These are phyloP conservation scores for Echites panduratus DNA, from an alignment of 257 asterid species.

Conservation along the genomic window DNA sequence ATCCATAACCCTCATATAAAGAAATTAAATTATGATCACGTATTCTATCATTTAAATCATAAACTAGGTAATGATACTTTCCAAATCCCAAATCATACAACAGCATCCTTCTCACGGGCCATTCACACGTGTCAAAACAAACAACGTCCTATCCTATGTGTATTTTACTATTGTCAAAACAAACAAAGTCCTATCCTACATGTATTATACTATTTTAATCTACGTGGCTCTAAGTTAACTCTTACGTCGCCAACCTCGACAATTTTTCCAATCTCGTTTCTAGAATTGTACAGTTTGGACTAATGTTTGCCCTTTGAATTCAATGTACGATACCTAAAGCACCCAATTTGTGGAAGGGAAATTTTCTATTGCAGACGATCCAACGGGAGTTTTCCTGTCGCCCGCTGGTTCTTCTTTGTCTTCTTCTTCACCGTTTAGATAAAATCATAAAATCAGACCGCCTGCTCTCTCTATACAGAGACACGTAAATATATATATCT, in stretches of 20 bases:
- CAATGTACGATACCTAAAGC: not conserved
- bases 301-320: not conserved
- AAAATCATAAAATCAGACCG: conserved; percentile 2
- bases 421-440: not conserved
- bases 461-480: not conserved
- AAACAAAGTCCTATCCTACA: not conserved
- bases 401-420: not conserved
- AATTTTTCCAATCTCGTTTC: not conserved
- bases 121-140: not conserved
- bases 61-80: no score
- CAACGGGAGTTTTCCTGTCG: not conserved
- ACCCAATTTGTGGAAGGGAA: not conserved
- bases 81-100: no score
- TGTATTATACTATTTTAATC: not conserved
- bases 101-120: not conserved
- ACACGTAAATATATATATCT: not conserved
- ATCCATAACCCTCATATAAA: no score
- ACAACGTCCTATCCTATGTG: no score
- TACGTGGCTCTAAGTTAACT: conserved; percentile 2
- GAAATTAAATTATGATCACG: no score
- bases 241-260: not conserved
- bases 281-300: not conserved
- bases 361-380: not conserved
- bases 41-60: no score
- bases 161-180: no score